phyloP scores from a whole-genome alignment of 352 stramenopile species.

The Globisporangium yorkense region DNA sequence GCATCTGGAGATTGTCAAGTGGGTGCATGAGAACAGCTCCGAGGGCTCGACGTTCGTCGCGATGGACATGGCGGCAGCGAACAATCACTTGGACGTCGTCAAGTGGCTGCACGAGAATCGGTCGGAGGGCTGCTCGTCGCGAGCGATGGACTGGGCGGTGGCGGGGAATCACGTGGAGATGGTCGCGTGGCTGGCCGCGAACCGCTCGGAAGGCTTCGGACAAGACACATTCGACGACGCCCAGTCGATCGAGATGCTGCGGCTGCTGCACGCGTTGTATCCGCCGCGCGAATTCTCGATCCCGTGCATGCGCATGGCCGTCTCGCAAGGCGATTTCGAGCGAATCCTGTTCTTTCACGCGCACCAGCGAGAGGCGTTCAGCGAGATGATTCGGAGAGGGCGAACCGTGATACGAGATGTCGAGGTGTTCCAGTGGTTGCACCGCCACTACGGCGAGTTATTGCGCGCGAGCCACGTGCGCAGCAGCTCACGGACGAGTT shows the following conservation, averaged over 20 bases:
- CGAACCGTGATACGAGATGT: not conserved
- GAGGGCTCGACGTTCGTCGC: slow-evolving; percentile 1
- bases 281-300: not conserved
- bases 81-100: slow-evolving; percentile 4
- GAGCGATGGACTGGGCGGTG: slow-evolving; percentile 15
- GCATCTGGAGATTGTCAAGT: slow-evolving; percentile 1
- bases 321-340: slow-evolving; percentile 2
- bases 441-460: not conserved
- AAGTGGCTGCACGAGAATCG: slow-evolving; percentile 11
- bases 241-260: slow-evolving; percentile 1
- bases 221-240: slow-evolving; percentile 11
- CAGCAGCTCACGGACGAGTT: not conserved
- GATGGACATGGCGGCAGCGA: slow-evolving; percentile 6
- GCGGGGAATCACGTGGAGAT: slow-evolving; percentile 5
- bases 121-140: slow-evolving; percentile 11
- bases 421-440: slow-evolving; percentile 10
- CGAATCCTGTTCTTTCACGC: slow-evolving; percentile 5
- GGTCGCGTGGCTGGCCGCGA: slow-evolving; percentile 2
- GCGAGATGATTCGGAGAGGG: not conserved
- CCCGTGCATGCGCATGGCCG: not conserved
- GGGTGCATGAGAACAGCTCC: slow-evolving; percentile 5
- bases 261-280: slow-evolving; percentile 3
- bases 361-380: not conserved
- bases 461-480: not conserved
- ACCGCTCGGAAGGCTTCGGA: slow-evolving; percentile 9